Percentiles rank a stretch among this genome's conserved stretches.
Conservation (phyloP, 2,329 filamentous ascomycete species). For the Ambrosiella xylebori region DNA sequence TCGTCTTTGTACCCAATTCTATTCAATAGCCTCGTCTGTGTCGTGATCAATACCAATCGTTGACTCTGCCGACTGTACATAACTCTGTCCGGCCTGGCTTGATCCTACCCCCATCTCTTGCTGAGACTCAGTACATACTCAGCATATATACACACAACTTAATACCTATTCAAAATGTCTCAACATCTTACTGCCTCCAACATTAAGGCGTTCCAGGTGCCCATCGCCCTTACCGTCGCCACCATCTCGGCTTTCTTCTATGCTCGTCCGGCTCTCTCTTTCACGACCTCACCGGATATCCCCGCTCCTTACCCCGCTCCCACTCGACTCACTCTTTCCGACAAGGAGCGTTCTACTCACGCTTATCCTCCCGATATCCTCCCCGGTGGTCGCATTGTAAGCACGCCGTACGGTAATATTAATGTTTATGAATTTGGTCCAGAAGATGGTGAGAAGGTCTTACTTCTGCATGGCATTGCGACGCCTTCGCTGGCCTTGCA, state of each 20-base stretch:
- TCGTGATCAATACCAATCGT: no score
- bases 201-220: conserved; percentile 11
- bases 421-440: conserved; percentile 71
- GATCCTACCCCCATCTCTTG: no score
- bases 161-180: conserved; percentile 1
- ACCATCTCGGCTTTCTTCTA: conserved; percentile 23
- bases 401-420: conserved; percentile 52
- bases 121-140: not conserved
- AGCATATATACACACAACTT: not conserved
- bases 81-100: no score
- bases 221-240: conserved; percentile 14
- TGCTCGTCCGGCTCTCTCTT: conserved; percentile 16
- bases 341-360: conserved; percentile 21
- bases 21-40: no score
- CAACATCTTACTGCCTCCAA: conserved; percentile 12
- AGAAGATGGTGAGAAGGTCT: conserved; percentile 48
- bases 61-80: no score
- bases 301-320: conserved; percentile 7
- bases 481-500: conserved; percentile 58
- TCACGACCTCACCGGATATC: conserved; percentile 10
- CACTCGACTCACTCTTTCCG: conserved; percentile 11
- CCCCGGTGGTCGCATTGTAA: conserved; percentile 51
- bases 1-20: no score
- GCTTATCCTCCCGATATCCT: conserved; percentile 55
- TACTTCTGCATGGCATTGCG: conserved; percentile 67